These are phyloP conservation scores for Athelia psychrophila DNA, from an alignment of 1,284 basidiomycete species.

Conservation along the genomic window DNA sequence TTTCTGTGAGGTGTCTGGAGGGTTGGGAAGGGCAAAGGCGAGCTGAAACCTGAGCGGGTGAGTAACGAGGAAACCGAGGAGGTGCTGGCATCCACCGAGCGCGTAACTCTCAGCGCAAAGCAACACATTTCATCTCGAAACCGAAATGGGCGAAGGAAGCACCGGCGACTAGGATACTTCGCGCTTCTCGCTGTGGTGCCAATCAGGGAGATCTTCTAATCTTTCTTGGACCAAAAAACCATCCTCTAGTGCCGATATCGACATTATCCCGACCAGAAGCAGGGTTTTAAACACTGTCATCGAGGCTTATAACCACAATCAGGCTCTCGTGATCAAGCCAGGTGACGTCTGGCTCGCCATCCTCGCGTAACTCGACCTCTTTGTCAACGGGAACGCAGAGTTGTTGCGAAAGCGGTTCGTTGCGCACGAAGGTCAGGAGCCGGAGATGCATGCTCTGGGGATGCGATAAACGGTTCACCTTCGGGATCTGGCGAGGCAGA, in stretches of 20 bases:
- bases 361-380: slow-evolving; percentile 39
- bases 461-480: slow-evolving; percentile 32
- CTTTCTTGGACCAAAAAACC: slow-evolving; percentile 5
- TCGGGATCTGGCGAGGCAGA: slow-evolving; percentile 24
- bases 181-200: slow-evolving; percentile 1
- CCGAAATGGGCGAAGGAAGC: no score
- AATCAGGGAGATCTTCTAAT: slow-evolving; percentile 11
- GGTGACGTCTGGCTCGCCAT: slow-evolving; percentile 47
- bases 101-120: no score
- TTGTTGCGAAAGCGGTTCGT: slow-evolving; percentile 37
- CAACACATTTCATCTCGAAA: no score
- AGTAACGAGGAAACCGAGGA: no score
- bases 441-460: slow-evolving; percentile 24
- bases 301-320: slow-evolving; percentile 37
- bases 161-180: neutral
- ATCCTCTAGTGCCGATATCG: slow-evolving; percentile 7
- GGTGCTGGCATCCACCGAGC: no score
- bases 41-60: no score
- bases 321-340: slow-evolving; percentile 32
- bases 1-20: no score
- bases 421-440: slow-evolving; percentile 31
- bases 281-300: slow-evolving; percentile 35
- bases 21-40: no score
- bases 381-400: slow-evolving; percentile 39
- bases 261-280: slow-evolving; percentile 24